Base-by-base conservation (phyloP, 495 filamentous ascomycete genomes). In the Penicillium cosmopolitanum region DNA sequence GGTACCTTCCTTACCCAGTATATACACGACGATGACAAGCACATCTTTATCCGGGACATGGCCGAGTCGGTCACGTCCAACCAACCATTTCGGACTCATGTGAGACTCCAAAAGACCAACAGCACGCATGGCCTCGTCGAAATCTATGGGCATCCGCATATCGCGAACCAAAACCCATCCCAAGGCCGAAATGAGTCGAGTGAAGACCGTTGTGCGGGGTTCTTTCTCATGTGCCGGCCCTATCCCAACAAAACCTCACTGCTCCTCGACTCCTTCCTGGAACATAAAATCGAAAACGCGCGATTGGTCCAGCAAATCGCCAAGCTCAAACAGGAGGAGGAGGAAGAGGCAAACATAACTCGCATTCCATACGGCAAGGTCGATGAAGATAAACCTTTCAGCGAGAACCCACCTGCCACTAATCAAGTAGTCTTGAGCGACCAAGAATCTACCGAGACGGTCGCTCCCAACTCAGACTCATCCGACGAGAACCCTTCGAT, bases 261-360 rank as follows among this genome's bases (percentile, higher is more conserved):
- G 10, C 78, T 97, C 8, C 75, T 98, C 51, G 93, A 98, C 72
- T 96, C 94, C 1, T 97, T 97, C 61, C 79, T 98, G 13, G 95
- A 98, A 72, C 94, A 97, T 75, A 97, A 97, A 73, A 93, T 98
- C 50, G 95, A 98, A 72, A 97, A 98, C 65, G 93, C 96, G 73
- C 85, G 95, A 16, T 73, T 98, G 40, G 84, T 82, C 56, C 89
- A 90, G 61, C 86, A 90, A 35, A 96, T 98, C 58, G 85, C 87
- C 13, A 92, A 96, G 67, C 81, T 98, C 42, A 88, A 87, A 63
- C 81, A 85, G 61, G 95, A 98, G 73, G 93, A 97, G 70, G 85
- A 87, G 54, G 89, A 93, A 63, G 95, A 97, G 48, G 69, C 82
- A 16, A 82, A 82, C 58, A 70, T 75, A 40, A 56, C 19, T 43